Evolutionary conservation across 1,284 basidiomycete genomes (phyloP).

Genomic region (Bondarzewia mesenterica): DNA sequence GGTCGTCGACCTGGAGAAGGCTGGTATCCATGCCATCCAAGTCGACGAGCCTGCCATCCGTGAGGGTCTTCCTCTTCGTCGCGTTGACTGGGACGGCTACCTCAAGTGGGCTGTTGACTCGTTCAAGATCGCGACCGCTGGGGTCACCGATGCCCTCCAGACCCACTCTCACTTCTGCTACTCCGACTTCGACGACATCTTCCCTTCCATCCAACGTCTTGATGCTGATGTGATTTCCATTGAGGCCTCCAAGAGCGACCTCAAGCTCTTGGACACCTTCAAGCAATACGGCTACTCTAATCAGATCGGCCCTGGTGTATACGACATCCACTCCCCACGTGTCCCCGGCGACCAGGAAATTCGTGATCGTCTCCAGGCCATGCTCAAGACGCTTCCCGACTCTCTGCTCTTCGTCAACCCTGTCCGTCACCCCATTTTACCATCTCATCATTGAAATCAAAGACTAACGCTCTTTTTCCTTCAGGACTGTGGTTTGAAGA

Average conservation of each 20-base stretch:
- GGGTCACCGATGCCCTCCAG: constrained; percentile 87
- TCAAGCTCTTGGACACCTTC: constrained; percentile 97
- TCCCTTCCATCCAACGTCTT: constrained; percentile 94
- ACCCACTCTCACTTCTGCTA: constrained; percentile 99
- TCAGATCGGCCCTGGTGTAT: constrained; percentile 97
- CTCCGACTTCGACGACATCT: constrained; percentile 96
- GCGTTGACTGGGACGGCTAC: constrained; percentile 91
- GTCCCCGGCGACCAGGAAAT: constrained; percentile 93
- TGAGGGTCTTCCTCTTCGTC: constrained; percentile 95
- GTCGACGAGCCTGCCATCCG: constrained; percentile 99
- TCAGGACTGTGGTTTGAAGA: constrained; percentile 83
- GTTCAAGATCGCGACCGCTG: constrained; percentile 93
- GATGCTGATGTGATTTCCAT: constrained; percentile 99
- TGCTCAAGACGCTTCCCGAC: constrained; percentile 74
- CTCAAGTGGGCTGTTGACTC: constrained; percentile 96
- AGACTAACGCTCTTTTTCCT: constrained; percentile 7
- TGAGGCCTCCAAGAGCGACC: constrained; percentile 96
- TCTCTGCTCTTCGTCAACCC: constrained; percentile 92
- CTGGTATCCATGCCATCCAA: constrained; percentile 96
- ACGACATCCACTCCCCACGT: constrained; percentile 99
- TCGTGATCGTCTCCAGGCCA: constrained; percentile 83
- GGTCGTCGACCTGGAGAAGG: constrained; percentile 95
- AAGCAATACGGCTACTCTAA: constrained; percentile 94
- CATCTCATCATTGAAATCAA: background rate
- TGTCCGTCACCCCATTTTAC: constrained; percentile 43